These are phyloP conservation scores for Tuber umbilicatum DNA, from an alignment of 495 filamentous ascomycete species.

Conservation along the genomic window DNA sequence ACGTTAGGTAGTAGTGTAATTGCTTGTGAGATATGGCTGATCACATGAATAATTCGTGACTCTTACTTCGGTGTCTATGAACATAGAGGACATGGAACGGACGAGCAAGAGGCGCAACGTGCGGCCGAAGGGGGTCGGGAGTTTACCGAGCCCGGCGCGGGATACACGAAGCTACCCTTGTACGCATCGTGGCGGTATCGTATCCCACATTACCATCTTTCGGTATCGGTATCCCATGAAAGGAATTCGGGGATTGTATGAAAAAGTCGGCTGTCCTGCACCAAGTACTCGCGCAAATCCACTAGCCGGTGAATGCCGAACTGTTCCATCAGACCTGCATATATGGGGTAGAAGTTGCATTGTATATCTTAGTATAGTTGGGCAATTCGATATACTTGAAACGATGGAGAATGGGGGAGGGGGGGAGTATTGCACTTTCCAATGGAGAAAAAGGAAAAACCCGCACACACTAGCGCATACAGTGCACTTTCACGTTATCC, in stretches of 20 bases:
- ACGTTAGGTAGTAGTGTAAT: not conserved
- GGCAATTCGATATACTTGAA: not conserved
- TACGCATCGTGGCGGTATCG: not conserved
- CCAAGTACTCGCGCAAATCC: not conserved
- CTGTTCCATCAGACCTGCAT: not conserved
- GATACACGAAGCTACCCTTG: not conserved
- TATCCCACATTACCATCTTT: not conserved
- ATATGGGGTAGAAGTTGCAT: not conserved
- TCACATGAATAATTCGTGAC: not conserved
- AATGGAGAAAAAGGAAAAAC: not conserved
- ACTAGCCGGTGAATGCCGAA: not conserved
- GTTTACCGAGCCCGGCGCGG: not conserved
- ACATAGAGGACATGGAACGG: not conserved
- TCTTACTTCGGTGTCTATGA: not conserved
- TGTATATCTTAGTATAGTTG: not conserved
- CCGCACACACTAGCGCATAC: not conserved
- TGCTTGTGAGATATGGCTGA: not conserved
- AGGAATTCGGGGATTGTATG: not conserved
- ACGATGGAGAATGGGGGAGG: not conserved
- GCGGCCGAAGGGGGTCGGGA: not conserved
- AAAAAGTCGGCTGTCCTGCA: not conserved
- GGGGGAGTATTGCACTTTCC: not conserved
- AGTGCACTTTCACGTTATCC: not conserved
- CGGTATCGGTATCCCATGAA: not conserved
- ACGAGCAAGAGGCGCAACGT: not conserved